These are phyloP conservation scores for Dendrobium nobile DNA, from an alignment of 106 monocot genomes.

Conservation along the genomic window DNA sequence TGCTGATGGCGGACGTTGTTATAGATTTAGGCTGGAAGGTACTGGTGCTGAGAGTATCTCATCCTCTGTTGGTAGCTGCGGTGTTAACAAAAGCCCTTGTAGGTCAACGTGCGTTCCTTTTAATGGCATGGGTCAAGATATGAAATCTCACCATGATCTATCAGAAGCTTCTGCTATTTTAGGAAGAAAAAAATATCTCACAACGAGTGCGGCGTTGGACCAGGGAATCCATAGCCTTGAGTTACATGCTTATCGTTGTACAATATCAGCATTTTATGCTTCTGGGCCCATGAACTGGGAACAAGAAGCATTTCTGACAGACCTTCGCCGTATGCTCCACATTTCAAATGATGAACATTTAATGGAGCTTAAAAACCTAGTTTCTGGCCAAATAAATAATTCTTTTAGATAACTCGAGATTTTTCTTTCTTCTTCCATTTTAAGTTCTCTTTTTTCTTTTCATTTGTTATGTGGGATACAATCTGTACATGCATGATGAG, in stretches of 20 bases:
- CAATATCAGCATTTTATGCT: slow-evolving; percentile 43
- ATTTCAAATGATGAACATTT: slow-evolving; percentile 74
- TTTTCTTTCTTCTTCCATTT: background rate
- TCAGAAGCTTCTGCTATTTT: slow-evolving; percentile 13
- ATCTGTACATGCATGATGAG: background rate
- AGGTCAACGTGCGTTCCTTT: slow-evolving; percentile 12
- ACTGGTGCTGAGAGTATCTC: slow-evolving; percentile 15
- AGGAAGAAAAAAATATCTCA: slow-evolving; percentile 4
- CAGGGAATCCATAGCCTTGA: slow-evolving; percentile 39
- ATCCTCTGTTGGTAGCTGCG: slow-evolving; percentile 35
- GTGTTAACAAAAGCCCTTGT: slow-evolving; percentile 20
- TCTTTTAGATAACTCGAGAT: background rate
- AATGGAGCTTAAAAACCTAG: slow-evolving; percentile 40
- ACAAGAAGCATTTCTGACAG: slow-evolving; percentile 48
- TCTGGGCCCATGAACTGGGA: slow-evolving; percentile 69
- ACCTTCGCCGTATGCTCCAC: slow-evolving; percentile 53
- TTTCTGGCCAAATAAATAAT: background rate
- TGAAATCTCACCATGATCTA: slow-evolving; percentile 5
- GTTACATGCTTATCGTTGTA: slow-evolving; percentile 42
- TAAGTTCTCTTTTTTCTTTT: background rate
- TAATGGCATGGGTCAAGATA: background rate
- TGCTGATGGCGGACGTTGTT: slow-evolving; percentile 8
- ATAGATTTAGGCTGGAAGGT: background rate
- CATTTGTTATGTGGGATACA: background rate
- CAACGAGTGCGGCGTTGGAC: slow-evolving; percentile 1